Conservation (phyloP, 2,329 filamentous ascomycete species). For the Bipolaris victoriae region DNA sequence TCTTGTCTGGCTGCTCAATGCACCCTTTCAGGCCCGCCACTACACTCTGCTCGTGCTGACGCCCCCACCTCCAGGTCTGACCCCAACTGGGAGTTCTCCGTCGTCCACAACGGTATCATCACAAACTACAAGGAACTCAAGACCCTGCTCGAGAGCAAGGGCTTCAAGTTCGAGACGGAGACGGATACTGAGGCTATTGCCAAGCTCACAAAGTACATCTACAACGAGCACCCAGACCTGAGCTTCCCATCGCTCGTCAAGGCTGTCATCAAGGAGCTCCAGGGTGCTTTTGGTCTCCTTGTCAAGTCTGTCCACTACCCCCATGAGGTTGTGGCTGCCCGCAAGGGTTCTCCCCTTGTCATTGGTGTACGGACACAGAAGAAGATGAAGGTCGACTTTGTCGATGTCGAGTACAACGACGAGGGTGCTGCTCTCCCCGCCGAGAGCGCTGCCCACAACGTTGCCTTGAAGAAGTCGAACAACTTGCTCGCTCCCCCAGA, state of each 20-base stretch:
- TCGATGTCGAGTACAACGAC: slow-evolving; percentile 96
- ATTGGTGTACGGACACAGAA: slow-evolving; percentile 95
- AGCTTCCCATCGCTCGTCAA: slow-evolving; percentile 97
- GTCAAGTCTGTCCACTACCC: slow-evolving; percentile 99
- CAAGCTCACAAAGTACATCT: slow-evolving; percentile 97
- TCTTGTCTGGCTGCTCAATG: slow-evolving; percentile 13
- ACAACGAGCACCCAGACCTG: slow-evolving; percentile 90
- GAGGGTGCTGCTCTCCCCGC: slow-evolving; percentile 79
- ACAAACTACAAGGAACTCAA: slow-evolving; percentile 99
- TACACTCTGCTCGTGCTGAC: slow-evolving; percentile 24
- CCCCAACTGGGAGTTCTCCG: slow-evolving; percentile 90
- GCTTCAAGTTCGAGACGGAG: slow-evolving; percentile 98
- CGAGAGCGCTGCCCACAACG: slow-evolving; percentile 94
- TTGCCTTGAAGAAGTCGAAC: slow-evolving; percentile 84
- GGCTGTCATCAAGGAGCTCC: slow-evolving; percentile 96
- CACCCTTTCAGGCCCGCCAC: background rate
- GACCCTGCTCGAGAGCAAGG: slow-evolving; percentile 89
- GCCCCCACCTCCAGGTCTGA: slow-evolving; percentile 71
- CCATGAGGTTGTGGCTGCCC: slow-evolving; percentile 95
- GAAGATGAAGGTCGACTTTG: slow-evolving; percentile 99
- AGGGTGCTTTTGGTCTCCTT: slow-evolving; percentile 95
- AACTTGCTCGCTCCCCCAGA: slow-evolving; percentile 80
- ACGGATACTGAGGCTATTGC: slow-evolving; percentile 99
- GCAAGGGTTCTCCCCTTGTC: slow-evolving; percentile 97
- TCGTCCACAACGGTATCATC: slow-evolving; percentile 99